Base-by-base conservation (phyloP, 1,284 basidiomycete genomes). In the Irpex sp. region DNA sequence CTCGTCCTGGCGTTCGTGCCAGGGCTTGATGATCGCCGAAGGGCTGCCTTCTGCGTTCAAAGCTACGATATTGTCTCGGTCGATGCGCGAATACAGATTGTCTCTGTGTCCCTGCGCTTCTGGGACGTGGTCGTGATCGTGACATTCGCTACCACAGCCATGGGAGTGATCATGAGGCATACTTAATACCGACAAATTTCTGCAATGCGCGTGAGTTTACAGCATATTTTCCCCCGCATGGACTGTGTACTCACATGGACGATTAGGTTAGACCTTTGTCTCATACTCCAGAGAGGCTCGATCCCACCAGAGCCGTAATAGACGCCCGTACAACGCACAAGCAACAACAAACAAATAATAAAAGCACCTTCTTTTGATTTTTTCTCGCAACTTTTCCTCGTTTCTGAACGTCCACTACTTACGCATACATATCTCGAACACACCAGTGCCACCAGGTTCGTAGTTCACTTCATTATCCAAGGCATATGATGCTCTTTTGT, bases 1-100 rank as follows among this genome's bases (percentile, higher is more conserved):
- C 72, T 92, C 90, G 60, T 87, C 83, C 59, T 80, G 69, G 47
- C 92, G 82, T 66, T 87, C 74, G 68, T 92, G 77, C 92, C 92
- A 93, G 1, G 92, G 88, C 71, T 93, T 93, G 65, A 93, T 85
- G 43, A 90, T 75, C 46, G 79, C 78, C 3, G 81, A 76, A 21
- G 83, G 84, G 43, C 75, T 70, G 0, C 74, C 79, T n/a, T 73
- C 74, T 8, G 81, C 81, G 69, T 93, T 93, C 53, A 93, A 75
- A 21, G 87, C 89, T 54, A 89, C 79, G 54, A 91, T 88, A 69
- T 93, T 90, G 51, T 79, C 74, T 53, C 85, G 83, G 73, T 93
- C 90, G 66, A 93, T 90, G 63, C 86, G 80, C 2, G 76, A 68
- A 71, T 80, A 93, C 3, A 93, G 76, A 68, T 88, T 93, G 68